These are phyloP conservation scores for Phlebopus sp. DNA, from an alignment of 1,284 basidiomycete genomes.

Conservation along the genomic window DNA sequence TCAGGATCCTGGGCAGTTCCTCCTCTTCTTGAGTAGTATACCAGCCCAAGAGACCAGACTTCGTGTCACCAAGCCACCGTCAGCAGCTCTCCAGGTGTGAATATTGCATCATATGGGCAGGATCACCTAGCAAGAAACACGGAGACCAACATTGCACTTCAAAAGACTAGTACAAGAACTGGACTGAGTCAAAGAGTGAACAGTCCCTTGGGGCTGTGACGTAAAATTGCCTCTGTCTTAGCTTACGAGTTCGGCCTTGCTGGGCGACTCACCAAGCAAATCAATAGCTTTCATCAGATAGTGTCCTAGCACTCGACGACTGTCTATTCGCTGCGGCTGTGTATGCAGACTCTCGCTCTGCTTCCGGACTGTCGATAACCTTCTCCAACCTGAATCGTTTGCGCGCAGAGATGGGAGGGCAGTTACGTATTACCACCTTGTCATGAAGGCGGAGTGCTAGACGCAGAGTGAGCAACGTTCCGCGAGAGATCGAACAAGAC, in stretches of 20 bases:
- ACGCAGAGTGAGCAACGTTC: slow-evolving; percentile 14
- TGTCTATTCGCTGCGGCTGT: neutral
- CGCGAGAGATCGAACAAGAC: slow-evolving; percentile 30
- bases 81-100: slow-evolving; percentile 25
- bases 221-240: too few species aligned
- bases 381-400: slow-evolving; percentile 72
- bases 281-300: neutral
- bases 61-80: slow-evolving; percentile 32
- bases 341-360: slow-evolving; percentile 47
- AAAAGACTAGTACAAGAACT: slow-evolving; percentile 12
- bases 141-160: slow-evolving; percentile 7
- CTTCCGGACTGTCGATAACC: slow-evolving; percentile 63
- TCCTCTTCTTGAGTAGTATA: slow-evolving; percentile 32
- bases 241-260: too few species aligned
- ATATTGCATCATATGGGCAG: slow-evolving; percentile 36
- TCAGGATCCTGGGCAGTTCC: slow-evolving; percentile 34
- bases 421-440: slow-evolving; percentile 72
- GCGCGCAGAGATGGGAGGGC: slow-evolving; percentile 70
- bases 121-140: neutral
- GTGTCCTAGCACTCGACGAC: slow-evolving; percentile 8
- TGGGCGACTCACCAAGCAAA: neutral
- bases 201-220: neutral
- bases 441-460: slow-evolving; percentile 65
- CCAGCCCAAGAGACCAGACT: slow-evolving; percentile 29
- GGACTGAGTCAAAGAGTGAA: too few species aligned